These are phyloP conservation scores for Yueomyces sp. DNA, from an alignment of 1,139 yeast species.

Conservation along the genomic window DNA sequence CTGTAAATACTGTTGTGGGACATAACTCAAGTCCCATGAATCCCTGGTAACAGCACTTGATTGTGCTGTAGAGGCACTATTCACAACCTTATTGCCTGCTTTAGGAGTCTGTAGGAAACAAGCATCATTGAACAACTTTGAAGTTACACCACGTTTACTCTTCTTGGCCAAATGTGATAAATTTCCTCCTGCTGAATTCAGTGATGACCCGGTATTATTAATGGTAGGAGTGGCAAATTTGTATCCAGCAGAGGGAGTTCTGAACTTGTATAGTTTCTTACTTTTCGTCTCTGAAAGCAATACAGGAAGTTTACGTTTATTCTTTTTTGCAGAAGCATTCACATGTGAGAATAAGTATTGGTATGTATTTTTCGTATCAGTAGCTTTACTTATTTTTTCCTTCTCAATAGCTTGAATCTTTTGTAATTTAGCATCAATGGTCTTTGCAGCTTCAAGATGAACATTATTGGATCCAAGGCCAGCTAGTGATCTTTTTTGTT, in stretches of 20 bases:
- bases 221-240: background rate
- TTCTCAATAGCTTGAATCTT: slow-evolving; percentile 16
- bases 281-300: slow-evolving; percentile 16
- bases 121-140: background rate
- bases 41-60: background rate
- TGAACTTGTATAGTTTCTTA: slow-evolving; percentile 8
- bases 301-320: slow-evolving; percentile 20
- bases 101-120: slow-evolving; percentile 3
- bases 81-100: background rate
- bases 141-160: background rate
- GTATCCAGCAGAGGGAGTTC: slow-evolving; percentile 18
- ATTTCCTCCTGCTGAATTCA: slow-evolving; percentile 7
- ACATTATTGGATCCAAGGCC: slow-evolving; percentile 4
- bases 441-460: slow-evolving; percentile 2
- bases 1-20: background rate
- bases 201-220: background rate
- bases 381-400: slow-evolving; percentile 7
- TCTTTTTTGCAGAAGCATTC: slow-evolving; percentile 19
- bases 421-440: slow-evolving; percentile 19
- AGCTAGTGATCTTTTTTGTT: slow-evolving; percentile 9
- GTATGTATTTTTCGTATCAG: slow-evolving; percentile 16
- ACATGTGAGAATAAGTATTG: slow-evolving; percentile 20
- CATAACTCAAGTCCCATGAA: background rate
- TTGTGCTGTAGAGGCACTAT: background rate
- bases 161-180: slow-evolving; percentile 19